Conservation (phyloP, 2,329 filamentous ascomycete species). For the Penicillium sp. region DNA sequence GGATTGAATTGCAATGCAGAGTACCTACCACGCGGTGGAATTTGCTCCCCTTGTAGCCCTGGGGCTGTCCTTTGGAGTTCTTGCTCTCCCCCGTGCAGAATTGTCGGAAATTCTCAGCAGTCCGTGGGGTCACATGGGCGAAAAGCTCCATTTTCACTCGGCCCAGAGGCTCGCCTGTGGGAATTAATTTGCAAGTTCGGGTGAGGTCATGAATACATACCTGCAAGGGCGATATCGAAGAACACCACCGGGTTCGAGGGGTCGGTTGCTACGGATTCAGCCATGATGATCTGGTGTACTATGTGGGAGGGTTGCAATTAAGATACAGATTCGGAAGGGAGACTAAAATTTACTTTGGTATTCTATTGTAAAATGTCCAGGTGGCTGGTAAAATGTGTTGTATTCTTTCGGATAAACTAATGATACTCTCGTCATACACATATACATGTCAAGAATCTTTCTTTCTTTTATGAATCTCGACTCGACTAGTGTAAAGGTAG, state of each 20-base stretch:
- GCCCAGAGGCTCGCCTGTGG: conserved; percentile 76
- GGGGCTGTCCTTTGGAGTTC: conserved; percentile 71
- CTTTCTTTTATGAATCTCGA: not conserved
- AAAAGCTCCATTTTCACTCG: conserved; percentile 91
- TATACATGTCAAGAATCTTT: too few relatives aligned
- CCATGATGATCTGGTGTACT: conserved; percentile 6
- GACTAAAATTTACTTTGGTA: not conserved
- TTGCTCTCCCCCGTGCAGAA: conserved; percentile 95
- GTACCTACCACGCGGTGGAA: conserved; percentile 83
- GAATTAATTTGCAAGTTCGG: not conserved
- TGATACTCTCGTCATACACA: too few relatives aligned
- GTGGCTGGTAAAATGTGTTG: too few relatives aligned
- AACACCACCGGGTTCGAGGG: conserved; percentile 48
- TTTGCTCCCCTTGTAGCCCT: conserved; percentile 92
- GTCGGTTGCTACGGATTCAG: conserved; percentile 6
- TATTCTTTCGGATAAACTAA: too few relatives aligned
- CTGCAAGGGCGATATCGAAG: conserved; percentile 50
- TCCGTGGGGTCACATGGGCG: conserved; percentile 77
- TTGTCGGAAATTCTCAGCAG: conserved; percentile 94
- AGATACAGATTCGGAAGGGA: not conserved
- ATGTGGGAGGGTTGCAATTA: not conserved
- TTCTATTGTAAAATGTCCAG: not conserved
- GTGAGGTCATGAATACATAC: conserved; percentile 31
- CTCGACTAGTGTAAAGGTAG: not conserved
- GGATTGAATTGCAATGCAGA: not conserved